A percentile compares a stretch with the other conserved stretches of the same genome.
These are phyloP conservation scores for Graphiopsis chlorocephala DNA, from an alignment of 2,329 filamentous ascomycete genomes.

Conservation along the genomic window DNA sequence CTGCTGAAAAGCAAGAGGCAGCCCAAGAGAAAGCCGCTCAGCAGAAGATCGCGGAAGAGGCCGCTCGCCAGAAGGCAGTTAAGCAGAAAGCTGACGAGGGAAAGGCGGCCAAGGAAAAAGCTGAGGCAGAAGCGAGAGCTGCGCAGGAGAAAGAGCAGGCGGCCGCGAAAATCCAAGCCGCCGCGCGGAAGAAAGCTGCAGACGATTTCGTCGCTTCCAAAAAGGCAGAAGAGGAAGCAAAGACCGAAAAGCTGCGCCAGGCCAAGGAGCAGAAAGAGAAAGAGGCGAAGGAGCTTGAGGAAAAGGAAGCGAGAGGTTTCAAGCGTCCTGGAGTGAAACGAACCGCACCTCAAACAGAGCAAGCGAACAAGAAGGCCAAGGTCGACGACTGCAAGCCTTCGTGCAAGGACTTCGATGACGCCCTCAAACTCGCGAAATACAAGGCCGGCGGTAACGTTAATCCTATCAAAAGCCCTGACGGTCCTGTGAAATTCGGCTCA, in stretches of 20 bases:
- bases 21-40: background rate
- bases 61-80: background rate
- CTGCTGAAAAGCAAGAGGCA: background rate
- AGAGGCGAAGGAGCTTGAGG: background rate
- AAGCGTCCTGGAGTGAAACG: background rate
- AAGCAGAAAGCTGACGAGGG: background rate
- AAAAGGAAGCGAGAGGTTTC: background rate
- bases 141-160: background rate
- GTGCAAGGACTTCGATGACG: background rate
- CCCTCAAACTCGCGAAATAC: background rate
- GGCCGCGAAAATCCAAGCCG: background rate
- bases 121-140: background rate
- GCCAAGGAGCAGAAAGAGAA: background rate
- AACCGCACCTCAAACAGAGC: background rate
- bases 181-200: background rate
- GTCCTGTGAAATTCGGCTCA: background rate
- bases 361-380: slow-evolving; percentile 1
- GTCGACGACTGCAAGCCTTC: background rate
- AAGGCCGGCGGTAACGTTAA: background rate
- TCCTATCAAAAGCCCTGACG: background rate
- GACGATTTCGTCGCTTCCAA: background rate
- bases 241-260: background rate
- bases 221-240: background rate
- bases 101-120: background rate
- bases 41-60: background rate